Evolutionary conservation across 2,329 filamentous ascomycete species (phyloP).

Genomic region (Geosmithia morbida): DNA sequence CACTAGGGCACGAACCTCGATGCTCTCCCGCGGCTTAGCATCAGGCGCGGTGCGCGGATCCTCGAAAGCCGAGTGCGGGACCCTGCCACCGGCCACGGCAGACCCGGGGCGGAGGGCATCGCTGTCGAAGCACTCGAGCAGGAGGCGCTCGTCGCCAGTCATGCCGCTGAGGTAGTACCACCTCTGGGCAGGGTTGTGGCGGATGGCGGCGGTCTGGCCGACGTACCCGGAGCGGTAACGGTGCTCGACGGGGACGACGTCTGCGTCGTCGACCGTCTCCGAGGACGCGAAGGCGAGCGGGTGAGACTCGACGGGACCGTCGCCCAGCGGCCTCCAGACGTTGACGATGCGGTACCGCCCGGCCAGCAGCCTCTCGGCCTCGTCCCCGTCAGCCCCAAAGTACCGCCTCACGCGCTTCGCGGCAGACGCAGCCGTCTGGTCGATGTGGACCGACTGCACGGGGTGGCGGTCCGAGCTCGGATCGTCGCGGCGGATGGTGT

Average conservation of each 20-base stretch:
- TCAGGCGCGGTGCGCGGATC: conserved; percentile 58
- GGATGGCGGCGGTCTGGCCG: conserved; percentile 62
- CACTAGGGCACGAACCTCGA: conserved; percentile 75
- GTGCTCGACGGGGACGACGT: conserved; percentile 61
- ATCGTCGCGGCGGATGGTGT: conserved; percentile 62
- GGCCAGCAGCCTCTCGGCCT: conserved; percentile 50
- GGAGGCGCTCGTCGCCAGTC: conserved; percentile 54
- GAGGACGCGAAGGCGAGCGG: conserved; percentile 58
- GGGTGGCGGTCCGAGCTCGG: conserved; percentile 49
- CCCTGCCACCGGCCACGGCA: conserved; percentile 33
- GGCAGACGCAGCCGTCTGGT: conserved; percentile 60
- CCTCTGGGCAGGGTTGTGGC: conserved; percentile 43
- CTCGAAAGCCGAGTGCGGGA: conserved; percentile 66
- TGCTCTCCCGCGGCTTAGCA: conserved; percentile 66
- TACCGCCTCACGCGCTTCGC: conserved; percentile 53
- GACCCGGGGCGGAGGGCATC: conserved; percentile 34
- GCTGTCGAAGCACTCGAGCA: conserved; percentile 70
- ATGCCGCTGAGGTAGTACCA: conserved; percentile 78
- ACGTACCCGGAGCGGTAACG: conserved; percentile 48
- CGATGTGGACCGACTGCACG: conserved; percentile 64
- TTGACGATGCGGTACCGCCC: conserved; percentile 74
- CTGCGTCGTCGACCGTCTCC: conserved; percentile 41
- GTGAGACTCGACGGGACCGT: conserved; percentile 45
- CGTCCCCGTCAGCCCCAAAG: conserved; percentile 27
- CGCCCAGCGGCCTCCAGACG: conserved; percentile 59